These are phyloP conservation scores for Paecilomyces niveus DNA, from an alignment of 2,329 filamentous ascomycete genomes.

Conservation along the genomic window DNA sequence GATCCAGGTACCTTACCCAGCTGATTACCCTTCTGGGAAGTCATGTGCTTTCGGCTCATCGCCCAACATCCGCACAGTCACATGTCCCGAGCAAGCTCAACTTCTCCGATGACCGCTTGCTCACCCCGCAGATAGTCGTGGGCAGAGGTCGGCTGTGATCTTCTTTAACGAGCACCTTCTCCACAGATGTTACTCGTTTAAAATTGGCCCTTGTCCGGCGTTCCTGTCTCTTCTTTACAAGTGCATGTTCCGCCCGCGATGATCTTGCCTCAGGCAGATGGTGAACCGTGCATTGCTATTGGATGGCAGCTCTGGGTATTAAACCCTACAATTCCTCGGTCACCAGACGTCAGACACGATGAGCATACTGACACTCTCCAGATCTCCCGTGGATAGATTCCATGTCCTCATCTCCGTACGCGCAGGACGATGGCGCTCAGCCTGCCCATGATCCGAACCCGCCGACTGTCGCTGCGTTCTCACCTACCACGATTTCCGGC, in stretches of 20 bases:
- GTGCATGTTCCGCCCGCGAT: constrained; percentile 19
- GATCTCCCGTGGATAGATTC: constrained; percentile 49
- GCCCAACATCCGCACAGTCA: not conserved
- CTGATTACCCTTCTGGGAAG: not conserved
- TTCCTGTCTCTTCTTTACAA: constrained; percentile 2
- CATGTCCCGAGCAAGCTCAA: not conserved
- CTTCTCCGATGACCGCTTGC: not conserved
- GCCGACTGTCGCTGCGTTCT: constrained; percentile 84
- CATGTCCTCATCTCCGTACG: constrained; percentile 41
- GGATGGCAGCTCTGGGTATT: constrained; percentile 47
- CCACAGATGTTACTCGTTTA: not conserved
- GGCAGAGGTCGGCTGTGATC: not conserved
- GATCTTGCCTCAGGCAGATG: constrained; percentile 23
- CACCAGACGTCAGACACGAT: constrained; percentile 2
- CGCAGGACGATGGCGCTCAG: constrained; percentile 30
- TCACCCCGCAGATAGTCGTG: constrained; percentile 3
- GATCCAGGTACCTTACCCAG: too few species aligned
- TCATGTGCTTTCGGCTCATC: not conserved
- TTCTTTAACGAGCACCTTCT: not conserved
- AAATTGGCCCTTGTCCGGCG: not conserved
- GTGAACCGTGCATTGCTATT: constrained; percentile 25
- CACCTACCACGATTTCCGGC: constrained; percentile 69
- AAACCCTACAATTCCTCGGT: constrained; percentile 1
- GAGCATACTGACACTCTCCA: constrained; percentile 19
- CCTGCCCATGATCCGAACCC: constrained; percentile 41